These are phyloP conservation scores for Candida alai DNA, from an alignment of 805 yeast species.

Conservation along the genomic window DNA sequence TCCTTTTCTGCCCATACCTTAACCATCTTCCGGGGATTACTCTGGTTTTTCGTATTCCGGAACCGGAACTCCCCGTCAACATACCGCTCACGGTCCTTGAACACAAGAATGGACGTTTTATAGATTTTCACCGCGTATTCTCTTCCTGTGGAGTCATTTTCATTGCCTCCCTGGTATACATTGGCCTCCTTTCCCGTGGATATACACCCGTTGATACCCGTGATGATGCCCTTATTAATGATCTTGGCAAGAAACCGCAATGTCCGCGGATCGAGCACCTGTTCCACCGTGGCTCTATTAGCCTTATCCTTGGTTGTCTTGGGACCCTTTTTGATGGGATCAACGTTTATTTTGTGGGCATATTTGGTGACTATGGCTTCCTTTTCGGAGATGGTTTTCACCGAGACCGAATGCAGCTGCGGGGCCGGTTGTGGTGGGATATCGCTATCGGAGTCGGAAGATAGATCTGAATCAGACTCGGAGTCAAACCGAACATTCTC, in stretches of 20 bases:
- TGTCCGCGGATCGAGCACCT: conserved; percentile 93
- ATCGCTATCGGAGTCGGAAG: too few relatives aligned
- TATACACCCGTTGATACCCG: conserved; percentile 87
- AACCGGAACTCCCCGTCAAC: conserved; percentile 96
- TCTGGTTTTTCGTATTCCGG: conserved; percentile 76
- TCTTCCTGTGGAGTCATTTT: conserved; percentile 40
- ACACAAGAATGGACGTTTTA: conserved; percentile 94
- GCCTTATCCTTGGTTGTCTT: conserved; percentile 75
- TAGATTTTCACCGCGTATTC: conserved; percentile 90
- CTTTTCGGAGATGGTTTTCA: conserved; percentile 30
- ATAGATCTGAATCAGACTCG: conserved; percentile 12
- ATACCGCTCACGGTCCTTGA: conserved; percentile 92
- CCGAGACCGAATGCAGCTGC: neutral
- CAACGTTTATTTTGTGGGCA: conserved; percentile 62
- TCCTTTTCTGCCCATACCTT: conserved; percentile 99
- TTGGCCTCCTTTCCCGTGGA: conserved; percentile 99
- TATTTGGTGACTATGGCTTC: conserved; percentile 56
- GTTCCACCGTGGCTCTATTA: conserved; percentile 94
- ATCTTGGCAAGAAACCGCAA: conserved; percentile 75
- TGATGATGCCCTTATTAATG: conserved; percentile 77
- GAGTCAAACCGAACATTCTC: neutral
- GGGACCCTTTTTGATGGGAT: conserved; percentile 53
- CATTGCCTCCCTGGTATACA: conserved; percentile 74
- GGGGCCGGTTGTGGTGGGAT: neutral
- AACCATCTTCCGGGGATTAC: conserved; percentile 96